A percentile compares a stretch with the other conserved stretches of the same genome.
phyloP scores from a whole-genome alignment of 2,329 filamentous ascomycete genomes.

The Cladorrhinum sp. region DNA sequence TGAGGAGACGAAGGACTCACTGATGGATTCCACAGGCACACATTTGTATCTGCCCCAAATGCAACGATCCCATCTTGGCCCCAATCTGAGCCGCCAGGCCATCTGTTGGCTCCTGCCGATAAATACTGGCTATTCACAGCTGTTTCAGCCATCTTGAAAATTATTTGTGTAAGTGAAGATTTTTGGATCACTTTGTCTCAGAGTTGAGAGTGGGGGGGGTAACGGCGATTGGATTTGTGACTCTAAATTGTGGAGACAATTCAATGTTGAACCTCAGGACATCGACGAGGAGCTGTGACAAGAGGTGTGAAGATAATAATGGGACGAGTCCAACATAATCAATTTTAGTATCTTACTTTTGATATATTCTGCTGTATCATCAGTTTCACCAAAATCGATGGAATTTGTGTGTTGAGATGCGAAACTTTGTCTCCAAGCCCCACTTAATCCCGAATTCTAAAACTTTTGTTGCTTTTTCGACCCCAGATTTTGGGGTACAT shows the following conservation, averaged over 20 bases:
- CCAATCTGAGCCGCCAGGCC: slow-evolving; percentile 91
- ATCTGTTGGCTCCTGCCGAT: slow-evolving; percentile 83
- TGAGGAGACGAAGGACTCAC: slow-evolving; percentile 48
- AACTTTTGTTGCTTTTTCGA: not conserved
- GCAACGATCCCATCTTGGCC: slow-evolving; percentile 69
- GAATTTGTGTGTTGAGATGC: not conserved
- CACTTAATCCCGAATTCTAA: not conserved
- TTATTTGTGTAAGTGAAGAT: not conserved
- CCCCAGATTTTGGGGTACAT: not conserved
- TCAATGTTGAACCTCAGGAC: not conserved
- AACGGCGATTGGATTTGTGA: not conserved
- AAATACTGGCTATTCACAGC: slow-evolving; percentile 50
- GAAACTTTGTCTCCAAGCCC: not conserved
- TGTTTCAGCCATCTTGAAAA: slow-evolving; percentile 22
- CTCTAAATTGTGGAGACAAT: not conserved
- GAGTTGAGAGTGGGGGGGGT: not conserved
- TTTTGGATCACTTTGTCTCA: not conserved
- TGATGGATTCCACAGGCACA: slow-evolving; percentile 81
- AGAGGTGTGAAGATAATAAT: slow-evolving; percentile 4
- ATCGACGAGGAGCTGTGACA: not conserved
- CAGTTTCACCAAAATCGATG: slow-evolving; percentile 11
- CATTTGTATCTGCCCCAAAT: slow-evolving; percentile 83
- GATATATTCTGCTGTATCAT: too few relatives aligned
- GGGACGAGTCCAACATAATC: too few relatives aligned
- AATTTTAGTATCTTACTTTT: too few relatives aligned